These are phyloP conservation scores for Candida glucosophila DNA, from an alignment of 1,139 yeast species.

Conservation along the genomic window DNA sequence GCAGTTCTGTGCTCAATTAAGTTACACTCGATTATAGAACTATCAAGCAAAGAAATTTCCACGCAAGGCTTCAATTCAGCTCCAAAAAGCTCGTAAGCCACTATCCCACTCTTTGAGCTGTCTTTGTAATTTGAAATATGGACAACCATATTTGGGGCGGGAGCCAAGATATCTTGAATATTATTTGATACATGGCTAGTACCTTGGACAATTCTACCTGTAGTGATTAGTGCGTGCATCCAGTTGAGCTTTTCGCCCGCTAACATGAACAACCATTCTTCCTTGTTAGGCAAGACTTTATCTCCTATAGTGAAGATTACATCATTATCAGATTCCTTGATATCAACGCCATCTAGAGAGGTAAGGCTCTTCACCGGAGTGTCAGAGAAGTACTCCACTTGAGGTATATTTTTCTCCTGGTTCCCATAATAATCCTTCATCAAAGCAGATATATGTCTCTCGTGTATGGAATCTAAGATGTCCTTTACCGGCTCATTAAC, in stretches of 20 bases:
- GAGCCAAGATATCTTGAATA: conserved; percentile 69
- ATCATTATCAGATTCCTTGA: conserved; percentile 30
- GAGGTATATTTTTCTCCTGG: conserved; percentile 68
- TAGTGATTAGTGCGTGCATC: conserved; percentile 85
- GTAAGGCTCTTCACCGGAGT: conserved; percentile 51
- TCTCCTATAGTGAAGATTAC: conserved; percentile 4
- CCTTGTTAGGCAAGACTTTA: conserved; percentile 31
- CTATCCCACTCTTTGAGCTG: conserved; percentile 49
- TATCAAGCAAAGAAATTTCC: conserved; percentile 42
- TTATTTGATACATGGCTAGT: conserved; percentile 73
- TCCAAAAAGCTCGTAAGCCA: conserved; percentile 61
- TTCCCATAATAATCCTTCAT: conserved; percentile 62
- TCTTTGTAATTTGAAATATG: conserved; percentile 48
- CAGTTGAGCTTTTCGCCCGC: conserved; percentile 78
- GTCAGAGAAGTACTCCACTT: conserved; percentile 83
- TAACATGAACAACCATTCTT: conserved; percentile 68
- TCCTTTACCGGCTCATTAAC: conserved; percentile 91
- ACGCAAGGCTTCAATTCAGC: conserved; percentile 69
- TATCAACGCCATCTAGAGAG: conserved; percentile 34
- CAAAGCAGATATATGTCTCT: conserved; percentile 74
- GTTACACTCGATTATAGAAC: conserved; percentile 51
- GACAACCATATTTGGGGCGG: conserved; percentile 57
- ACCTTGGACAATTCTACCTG: conserved; percentile 80
- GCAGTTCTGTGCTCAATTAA: conserved; percentile 87
- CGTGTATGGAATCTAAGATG: conserved; percentile 80